Conservation (phyloP, 2,329 filamentous ascomycete species). For the Calcarisporium arbuscula region DNA sequence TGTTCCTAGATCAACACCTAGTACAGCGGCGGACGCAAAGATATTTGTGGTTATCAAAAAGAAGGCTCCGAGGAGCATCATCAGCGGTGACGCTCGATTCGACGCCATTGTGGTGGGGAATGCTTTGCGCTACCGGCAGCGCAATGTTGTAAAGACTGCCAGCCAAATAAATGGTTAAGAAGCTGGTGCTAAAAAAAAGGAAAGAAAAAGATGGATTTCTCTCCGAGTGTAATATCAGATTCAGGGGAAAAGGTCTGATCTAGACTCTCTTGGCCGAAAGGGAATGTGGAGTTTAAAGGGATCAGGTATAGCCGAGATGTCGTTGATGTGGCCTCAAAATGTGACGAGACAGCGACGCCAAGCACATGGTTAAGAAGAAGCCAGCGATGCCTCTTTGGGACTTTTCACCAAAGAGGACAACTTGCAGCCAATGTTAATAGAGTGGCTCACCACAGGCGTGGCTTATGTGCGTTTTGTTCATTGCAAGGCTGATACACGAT, state of each 20-base stretch:
- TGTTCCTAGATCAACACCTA: conserved; percentile 91
- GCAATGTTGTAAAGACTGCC: conserved; percentile 3
- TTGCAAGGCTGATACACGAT: conserved; percentile 11
- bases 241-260: too few relatives aligned
- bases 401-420: conserved; percentile 28
- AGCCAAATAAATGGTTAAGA: neutral
- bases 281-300: too few relatives aligned
- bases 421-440: conserved; percentile 21
- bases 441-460: too few relatives aligned
- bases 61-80: conserved; percentile 30
- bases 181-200: conserved; percentile 1
- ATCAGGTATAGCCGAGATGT: too few relatives aligned
- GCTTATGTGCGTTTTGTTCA: too few relatives aligned
- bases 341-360: too few relatives aligned
- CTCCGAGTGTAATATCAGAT: too few relatives aligned
- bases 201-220: conserved; percentile 10
- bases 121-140: conserved; percentile 11
- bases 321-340: conserved; percentile 33
- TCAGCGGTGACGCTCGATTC: conserved; percentile 27
- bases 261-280: too few relatives aligned
- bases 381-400: too few relatives aligned
- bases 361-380: too few relatives aligned
- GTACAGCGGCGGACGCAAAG: conserved; percentile 61
- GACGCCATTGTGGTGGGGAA: conserved; percentile 29
- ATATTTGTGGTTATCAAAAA: conserved; percentile 36